phyloP scores from a whole-genome alignment of 2,329 filamentous ascomycete species.

The Penicillium sp. region DNA sequence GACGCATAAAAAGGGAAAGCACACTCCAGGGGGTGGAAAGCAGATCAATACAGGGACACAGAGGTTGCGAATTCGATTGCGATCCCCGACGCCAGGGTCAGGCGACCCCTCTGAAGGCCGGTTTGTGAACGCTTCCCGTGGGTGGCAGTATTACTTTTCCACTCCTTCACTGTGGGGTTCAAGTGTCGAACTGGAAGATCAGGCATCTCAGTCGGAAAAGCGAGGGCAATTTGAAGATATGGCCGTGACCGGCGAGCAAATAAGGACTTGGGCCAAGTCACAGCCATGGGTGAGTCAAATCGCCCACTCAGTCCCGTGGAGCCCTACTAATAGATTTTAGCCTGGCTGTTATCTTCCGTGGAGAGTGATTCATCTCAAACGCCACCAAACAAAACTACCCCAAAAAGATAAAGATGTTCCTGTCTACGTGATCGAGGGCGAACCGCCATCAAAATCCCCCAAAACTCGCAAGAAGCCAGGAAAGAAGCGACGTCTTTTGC shows the following conservation, averaged over 20 bases:
- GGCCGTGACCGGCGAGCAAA: constrained; percentile 36
- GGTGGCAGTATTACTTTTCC: constrained; percentile 45
- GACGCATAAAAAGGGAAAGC: background rate
- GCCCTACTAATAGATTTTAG: constrained; percentile 19
- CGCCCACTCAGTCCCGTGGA: background rate
- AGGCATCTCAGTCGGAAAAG: constrained; percentile 13
- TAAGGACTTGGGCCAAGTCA: constrained; percentile 30
- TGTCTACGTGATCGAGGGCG: constrained; percentile 23
- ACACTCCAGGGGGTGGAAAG: background rate
- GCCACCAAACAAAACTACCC: constrained; percentile 32
- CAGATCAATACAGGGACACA: constrained; percentile 24
- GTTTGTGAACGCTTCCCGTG: constrained; percentile 42
- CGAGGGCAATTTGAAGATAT: constrained; percentile 36
- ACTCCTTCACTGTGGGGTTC: constrained; percentile 30
- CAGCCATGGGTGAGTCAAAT: constrained; percentile 36
- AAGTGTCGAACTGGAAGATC: constrained; percentile 9
- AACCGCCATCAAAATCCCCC: constrained; percentile 23
- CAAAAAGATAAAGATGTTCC: constrained; percentile 22
- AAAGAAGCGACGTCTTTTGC: constrained; percentile 43
- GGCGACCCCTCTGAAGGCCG: constrained; percentile 31
- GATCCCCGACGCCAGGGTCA: constrained; percentile 39
- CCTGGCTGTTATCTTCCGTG: constrained; percentile 44
- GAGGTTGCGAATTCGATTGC: constrained; percentile 41
- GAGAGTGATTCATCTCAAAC: constrained; percentile 40
- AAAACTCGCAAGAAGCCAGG: constrained; percentile 42